Conservation (phyloP, 2,329 filamentous ascomycete species). For the Epichloe baconii region DNA sequence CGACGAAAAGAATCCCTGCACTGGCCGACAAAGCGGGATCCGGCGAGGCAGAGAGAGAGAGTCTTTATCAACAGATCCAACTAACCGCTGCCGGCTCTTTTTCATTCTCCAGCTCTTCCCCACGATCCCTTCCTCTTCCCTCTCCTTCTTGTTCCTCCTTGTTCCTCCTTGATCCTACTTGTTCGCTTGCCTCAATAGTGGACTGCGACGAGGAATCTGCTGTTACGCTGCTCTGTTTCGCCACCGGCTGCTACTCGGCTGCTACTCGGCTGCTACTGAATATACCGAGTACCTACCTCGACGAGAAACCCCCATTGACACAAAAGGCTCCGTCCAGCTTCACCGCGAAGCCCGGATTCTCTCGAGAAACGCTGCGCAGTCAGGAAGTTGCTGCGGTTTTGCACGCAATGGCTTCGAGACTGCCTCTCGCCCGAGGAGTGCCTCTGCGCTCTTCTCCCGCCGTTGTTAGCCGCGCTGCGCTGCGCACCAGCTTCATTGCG, state of each 20-base stretch:
- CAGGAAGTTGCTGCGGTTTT: background rate
- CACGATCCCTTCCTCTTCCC: background rate
- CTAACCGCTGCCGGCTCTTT: background rate
- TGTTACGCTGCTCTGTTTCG: background rate
- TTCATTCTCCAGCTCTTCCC: background rate
- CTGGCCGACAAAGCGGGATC: conserved; percentile 4
- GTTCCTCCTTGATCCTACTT: background rate
- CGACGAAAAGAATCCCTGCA: conserved; percentile 3
- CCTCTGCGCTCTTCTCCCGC: conserved; percentile 10
- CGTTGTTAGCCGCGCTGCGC: conserved; percentile 4
- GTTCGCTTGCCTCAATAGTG: background rate
- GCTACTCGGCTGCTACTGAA: background rate
- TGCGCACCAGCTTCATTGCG: conserved; percentile 3
- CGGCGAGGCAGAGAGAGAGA: background rate
- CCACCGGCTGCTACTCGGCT: background rate
- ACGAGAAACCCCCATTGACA: background rate
- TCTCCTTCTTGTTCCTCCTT: background rate
- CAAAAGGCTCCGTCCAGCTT: background rate
- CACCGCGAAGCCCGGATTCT: background rate
- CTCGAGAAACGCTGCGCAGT: background rate
- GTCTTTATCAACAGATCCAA: background rate
- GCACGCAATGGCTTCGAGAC: conserved; percentile 15
- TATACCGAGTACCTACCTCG: too few relatives aligned
- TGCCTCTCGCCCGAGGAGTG: conserved; percentile 12
- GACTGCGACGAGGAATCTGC: background rate